A percentile compares a stretch with the other conserved stretches of the same genome.
These are phyloP conservation scores for Scedosporium apiospermum DNA, from an alignment of 2,329 filamentous ascomycete genomes.

Conservation along the genomic window DNA sequence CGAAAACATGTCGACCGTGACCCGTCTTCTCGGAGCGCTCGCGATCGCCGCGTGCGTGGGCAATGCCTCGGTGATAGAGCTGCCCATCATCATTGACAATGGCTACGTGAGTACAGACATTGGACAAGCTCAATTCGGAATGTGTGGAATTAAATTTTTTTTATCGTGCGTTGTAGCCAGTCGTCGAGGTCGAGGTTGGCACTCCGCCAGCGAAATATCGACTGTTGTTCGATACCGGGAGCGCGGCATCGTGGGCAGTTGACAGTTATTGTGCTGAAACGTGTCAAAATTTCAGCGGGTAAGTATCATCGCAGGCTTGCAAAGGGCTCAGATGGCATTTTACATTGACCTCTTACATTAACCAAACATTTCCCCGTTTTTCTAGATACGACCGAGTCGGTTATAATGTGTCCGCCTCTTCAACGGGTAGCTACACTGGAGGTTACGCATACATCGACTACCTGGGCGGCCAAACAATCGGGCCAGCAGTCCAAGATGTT, in stretches of 20 bases:
- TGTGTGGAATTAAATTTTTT: not conserved
- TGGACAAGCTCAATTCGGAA: not conserved
- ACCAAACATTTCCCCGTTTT: slow-evolving; percentile 5
- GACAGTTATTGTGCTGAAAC: slow-evolving; percentile 15
- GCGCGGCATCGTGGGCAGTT: slow-evolving; percentile 23
- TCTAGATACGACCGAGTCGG: slow-evolving; percentile 17
- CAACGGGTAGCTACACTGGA: slow-evolving; percentile 14
- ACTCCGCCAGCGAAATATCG: slow-evolving; percentile 17
- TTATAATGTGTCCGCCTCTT: slow-evolving; percentile 18
- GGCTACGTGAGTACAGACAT: slow-evolving; percentile 7
- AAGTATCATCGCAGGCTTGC: not conserved
- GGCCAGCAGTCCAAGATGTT: slow-evolving; percentile 17
- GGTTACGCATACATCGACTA: slow-evolving; percentile 17
- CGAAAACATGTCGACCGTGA: too few species aligned
- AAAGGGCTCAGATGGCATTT: not conserved
- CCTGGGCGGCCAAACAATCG: slow-evolving; percentile 19
- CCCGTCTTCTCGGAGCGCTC: not conserved
- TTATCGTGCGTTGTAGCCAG: not conserved
- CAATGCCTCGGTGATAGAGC: slow-evolving; percentile 6
- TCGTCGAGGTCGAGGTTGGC: slow-evolving; percentile 16
- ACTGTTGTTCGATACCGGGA: slow-evolving; percentile 25
- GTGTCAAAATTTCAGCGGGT: slow-evolving; percentile 17
- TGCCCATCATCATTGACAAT: slow-evolving; percentile 8
- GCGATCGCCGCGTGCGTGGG: not conserved
- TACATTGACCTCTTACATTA: too few species aligned